Conservation (phyloP, 1,139 yeast genomes). For the Saccharomyces hybrid region DNA sequence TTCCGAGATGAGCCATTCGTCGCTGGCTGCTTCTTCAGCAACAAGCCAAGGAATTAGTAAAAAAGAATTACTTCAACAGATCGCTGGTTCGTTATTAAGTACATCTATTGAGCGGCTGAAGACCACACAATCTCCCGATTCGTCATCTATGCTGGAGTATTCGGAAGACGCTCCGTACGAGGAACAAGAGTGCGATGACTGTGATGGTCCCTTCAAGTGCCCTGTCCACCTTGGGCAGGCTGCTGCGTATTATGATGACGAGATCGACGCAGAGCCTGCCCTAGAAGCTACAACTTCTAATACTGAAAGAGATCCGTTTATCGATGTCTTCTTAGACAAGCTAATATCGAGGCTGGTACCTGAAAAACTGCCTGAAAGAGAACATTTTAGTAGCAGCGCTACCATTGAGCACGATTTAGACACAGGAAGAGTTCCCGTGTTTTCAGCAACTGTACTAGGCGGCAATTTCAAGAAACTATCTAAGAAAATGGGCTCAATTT, state of each 20-base stretch:
- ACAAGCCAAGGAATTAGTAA: background rate
- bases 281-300: background rate
- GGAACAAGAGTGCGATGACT: background rate
- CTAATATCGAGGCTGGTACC: constrained; percentile 44
- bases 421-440: constrained; percentile 42
- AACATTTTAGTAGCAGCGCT: constrained; percentile 33
- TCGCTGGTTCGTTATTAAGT: constrained; percentile 49
- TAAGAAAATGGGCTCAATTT: constrained; percentile 45
- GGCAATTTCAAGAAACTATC: constrained; percentile 48
- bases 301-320: constrained; percentile 39
- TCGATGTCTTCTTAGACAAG: constrained; percentile 51
- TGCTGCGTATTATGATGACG: background rate
- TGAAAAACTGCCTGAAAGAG: constrained; percentile 41
- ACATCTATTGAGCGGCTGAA: constrained; percentile 43
- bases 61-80: constrained; percentile 46
- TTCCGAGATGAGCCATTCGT: constrained; percentile 20
- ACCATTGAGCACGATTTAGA: constrained; percentile 36
- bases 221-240: background rate
- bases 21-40: background rate
- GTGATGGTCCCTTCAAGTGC: background rate
- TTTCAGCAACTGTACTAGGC: constrained; percentile 44
- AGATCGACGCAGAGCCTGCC: background rate
- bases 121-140: constrained; percentile 21
- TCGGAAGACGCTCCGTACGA: background rate
- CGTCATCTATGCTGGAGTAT: constrained; percentile 10